Evolutionary conservation across 768 basidiomycete genomes (phyloP).

Genomic region (Rhizopogon roseolus): DNA sequence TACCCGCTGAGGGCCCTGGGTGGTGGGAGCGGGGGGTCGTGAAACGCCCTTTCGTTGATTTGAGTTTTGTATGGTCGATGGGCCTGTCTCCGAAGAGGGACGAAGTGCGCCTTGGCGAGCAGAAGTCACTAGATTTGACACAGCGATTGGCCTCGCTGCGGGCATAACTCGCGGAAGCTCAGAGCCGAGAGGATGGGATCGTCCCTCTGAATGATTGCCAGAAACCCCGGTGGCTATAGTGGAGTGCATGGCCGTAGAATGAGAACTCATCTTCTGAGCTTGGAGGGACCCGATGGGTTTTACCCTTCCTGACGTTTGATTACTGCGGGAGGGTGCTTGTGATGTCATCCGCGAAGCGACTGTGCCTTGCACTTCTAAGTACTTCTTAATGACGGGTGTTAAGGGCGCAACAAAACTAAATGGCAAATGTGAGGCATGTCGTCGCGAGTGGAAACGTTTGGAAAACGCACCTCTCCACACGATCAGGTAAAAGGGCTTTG

Average conservation of each 20-base stretch:
- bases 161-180: neutral
- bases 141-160: neutral
- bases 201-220: neutral
- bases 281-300: neutral
- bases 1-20: constrained; percentile 1
- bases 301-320: neutral
- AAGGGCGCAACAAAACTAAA: constrained; percentile 68
- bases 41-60: neutral
- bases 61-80: neutral
- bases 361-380: constrained; percentile 47
- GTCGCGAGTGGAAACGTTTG: neutral
- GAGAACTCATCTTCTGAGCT: neutral
- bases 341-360: neutral
- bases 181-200: neutral
- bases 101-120: neutral
- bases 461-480: constrained; percentile 57
- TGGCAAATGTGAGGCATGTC: constrained; percentile 5
- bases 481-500: constrained; percentile 58
- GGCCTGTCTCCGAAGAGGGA: neutral
- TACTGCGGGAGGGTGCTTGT: neutral
- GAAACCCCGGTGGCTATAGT: neutral
- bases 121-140: neutral
- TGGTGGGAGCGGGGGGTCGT: neutral
- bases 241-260: neutral
- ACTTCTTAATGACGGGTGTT: constrained; percentile 72